These are phyloP conservation scores for Sclerotiophoma versabilis DNA, from an alignment of 2,329 filamentous ascomycete genomes.

Conservation along the genomic window DNA sequence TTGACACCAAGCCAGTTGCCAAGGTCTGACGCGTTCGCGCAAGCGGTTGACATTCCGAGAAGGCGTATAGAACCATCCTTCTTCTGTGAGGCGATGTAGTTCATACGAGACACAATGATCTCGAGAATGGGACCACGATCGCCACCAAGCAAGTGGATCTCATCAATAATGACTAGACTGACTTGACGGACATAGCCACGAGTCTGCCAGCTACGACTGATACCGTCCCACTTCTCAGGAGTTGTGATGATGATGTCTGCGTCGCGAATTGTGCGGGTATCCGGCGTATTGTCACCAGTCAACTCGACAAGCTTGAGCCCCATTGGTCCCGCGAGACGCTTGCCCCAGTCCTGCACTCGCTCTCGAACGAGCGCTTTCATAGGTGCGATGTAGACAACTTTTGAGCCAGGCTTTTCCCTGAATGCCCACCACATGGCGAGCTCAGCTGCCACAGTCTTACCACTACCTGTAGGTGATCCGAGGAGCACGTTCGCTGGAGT, in stretches of 20 bases:
- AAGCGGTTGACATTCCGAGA: conserved; percentile 98
- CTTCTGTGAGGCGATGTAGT: conserved; percentile 95
- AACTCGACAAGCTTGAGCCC: conserved; percentile 91
- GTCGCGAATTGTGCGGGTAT: conserved; percentile 92
- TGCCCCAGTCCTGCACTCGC: conserved; percentile 92
- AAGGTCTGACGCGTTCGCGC: conserved; percentile 91
- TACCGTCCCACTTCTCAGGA: conserved; percentile 99
- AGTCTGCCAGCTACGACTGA: conserved; percentile 97
- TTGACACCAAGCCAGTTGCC: conserved; percentile 98
- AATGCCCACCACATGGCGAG: conserved; percentile 99
- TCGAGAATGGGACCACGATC: conserved; percentile 97
- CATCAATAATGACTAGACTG: conserved; percentile 95
- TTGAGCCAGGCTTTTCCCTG: conserved; percentile 89
- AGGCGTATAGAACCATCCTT: conserved; percentile 83
- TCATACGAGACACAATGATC: conserved; percentile 94
- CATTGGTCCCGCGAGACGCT: conserved; percentile 79
- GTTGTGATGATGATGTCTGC: conserved; percentile 98
- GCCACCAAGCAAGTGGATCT: conserved; percentile 96
- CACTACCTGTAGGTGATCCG: conserved; percentile 94
- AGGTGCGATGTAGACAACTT: conserved; percentile 98
- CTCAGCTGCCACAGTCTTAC: conserved; percentile 95
- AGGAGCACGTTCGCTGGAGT: conserved; percentile 90
- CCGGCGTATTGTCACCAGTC: conserved; percentile 97
- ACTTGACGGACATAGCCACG: conserved; percentile 95
- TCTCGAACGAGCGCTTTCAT: conserved; percentile 99